A percentile compares a stretch with the other conserved stretches of the same genome.
Evolutionary conservation across 169 alveolate species (phyloP).

Genomic region (Plasmodium vivax): DNA sequence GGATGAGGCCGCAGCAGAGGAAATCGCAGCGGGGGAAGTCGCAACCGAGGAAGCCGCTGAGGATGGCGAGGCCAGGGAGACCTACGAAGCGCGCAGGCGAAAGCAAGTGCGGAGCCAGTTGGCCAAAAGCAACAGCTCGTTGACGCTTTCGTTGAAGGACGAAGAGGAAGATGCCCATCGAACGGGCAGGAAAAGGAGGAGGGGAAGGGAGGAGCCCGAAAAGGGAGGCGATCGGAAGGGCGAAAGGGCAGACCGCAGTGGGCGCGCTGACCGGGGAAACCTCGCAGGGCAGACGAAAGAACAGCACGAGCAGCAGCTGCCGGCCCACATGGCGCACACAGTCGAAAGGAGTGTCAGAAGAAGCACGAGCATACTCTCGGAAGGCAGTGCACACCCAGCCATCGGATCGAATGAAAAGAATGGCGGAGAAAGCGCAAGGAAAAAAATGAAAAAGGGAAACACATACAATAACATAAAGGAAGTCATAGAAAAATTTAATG

Average conservation of each 20-base stretch:
- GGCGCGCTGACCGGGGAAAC: too few relatives aligned
- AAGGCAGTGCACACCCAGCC: not conserved
- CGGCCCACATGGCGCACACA: not conserved
- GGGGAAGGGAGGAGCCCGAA: not conserved
- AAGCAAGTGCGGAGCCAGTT: not conserved
- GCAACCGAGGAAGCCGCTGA: not conserved
- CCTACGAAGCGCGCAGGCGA: not conserved
- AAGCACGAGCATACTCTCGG: not conserved
- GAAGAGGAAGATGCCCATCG: not conserved
- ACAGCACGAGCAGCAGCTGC: not conserved
- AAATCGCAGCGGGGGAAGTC: not conserved
- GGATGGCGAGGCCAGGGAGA: not conserved
- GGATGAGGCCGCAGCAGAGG: not conserved
- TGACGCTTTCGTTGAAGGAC: not conserved
- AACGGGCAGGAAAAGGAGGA: not conserved
- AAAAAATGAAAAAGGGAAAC: conserved; percentile 53
- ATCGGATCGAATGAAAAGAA: conserved; percentile 15
- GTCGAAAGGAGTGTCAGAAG: not conserved
- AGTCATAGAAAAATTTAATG: conserved; percentile 62
- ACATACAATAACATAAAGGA: conserved; percentile 67
- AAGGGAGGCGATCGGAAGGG: not conserved
- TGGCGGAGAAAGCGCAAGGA: not conserved
- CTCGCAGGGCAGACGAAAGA: not conserved
- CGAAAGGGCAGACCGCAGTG: not conserved
- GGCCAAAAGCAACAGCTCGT: not conserved